Evolutionary conservation across 2,329 filamentous ascomycete genomes (phyloP).

Genomic region (Neofusicoccum umdonicola): DNA sequence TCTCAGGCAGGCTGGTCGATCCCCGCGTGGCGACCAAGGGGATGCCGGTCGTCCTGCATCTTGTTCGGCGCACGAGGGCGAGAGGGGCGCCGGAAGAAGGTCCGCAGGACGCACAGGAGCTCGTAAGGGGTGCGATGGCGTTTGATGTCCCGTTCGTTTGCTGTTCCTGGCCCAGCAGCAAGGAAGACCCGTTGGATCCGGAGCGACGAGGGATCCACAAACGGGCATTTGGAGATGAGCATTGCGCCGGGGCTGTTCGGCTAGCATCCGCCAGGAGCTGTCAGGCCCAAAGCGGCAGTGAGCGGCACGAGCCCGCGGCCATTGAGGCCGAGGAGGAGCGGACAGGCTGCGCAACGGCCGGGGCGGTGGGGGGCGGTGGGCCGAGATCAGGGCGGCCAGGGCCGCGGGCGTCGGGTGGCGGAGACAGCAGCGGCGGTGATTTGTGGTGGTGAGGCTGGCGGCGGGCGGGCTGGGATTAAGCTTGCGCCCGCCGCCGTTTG

Average conservation of each 20-base stretch:
- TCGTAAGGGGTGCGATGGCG: not conserved
- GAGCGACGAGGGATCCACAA: not conserved
- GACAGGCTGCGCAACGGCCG: not conserved
- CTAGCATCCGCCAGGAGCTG: not conserved
- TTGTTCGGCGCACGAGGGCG: not conserved
- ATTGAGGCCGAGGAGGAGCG: too few relatives aligned
- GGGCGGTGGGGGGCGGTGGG: not conserved
- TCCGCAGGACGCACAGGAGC: not conserved
- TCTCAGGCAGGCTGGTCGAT: not conserved
- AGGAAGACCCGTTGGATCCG: not conserved
- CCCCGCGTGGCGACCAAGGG: not conserved
- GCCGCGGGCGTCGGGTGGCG: not conserved
- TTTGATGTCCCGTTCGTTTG: not conserved
- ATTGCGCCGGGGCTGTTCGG: not conserved
- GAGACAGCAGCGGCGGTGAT: not conserved
- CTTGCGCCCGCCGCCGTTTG: not conserved
- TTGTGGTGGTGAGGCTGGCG: not conserved
- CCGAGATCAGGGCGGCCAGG: too few relatives aligned
- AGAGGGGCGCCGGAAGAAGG: not conserved
- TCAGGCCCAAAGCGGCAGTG: not conserved
- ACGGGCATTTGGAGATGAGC: not conserved
- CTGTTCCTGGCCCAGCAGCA: not conserved
- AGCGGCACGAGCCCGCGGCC: not conserved
- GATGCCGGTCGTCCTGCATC: not conserved
- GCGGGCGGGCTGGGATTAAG: not conserved